Evolutionary conservation across 2,329 filamentous ascomycete species (phyloP).

Genomic region (Penicillium sp.): DNA sequence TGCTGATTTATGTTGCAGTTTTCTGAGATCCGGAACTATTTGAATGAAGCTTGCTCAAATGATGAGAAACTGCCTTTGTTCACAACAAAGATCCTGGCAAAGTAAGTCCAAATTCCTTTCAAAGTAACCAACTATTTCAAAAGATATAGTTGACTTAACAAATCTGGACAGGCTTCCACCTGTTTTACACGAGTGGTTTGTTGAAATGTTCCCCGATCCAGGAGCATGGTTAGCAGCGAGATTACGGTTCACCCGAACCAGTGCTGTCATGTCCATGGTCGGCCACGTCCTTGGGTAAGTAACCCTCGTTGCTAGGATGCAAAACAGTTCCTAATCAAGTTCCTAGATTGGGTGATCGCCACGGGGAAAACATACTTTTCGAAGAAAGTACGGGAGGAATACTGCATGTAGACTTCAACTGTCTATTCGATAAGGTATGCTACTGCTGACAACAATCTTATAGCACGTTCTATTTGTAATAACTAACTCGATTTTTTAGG

Average conservation of each 20-base stretch:
- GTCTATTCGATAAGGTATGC: slow-evolving; percentile 82
- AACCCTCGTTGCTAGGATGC: neutral
- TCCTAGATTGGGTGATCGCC: slow-evolving; percentile 74
- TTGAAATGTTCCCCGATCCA: slow-evolving; percentile 89
- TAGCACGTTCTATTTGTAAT: neutral
- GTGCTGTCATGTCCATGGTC: slow-evolving; percentile 99
- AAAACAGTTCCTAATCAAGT: neutral
- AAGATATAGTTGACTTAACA: slow-evolving; percentile 13
- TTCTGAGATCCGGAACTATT: slow-evolving; percentile 54
- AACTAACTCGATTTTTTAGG: slow-evolving; percentile 34
- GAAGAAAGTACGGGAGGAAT: slow-evolving; percentile 91
- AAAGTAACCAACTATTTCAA: neutral
- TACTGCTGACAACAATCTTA: neutral
- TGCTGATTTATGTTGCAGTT: slow-evolving; percentile 52
- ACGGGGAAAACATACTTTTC: slow-evolving; percentile 94
- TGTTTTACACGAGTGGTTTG: slow-evolving; percentile 90
- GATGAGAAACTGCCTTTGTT: slow-evolving; percentile 66
- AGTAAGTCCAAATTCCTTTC: slow-evolving; percentile 23
- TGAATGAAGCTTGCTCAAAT: slow-evolving; percentile 63
- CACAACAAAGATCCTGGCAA: slow-evolving; percentile 57
- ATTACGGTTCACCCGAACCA: slow-evolving; percentile 84
- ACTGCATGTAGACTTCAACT: slow-evolving; percentile 99
- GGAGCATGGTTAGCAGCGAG: slow-evolving; percentile 87
- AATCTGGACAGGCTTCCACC: slow-evolving; percentile 62
- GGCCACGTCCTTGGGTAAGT: slow-evolving; percentile 76